phyloP scores from a whole-genome alignment of 805 yeast genomes.

The Candida fluviatilis region DNA sequence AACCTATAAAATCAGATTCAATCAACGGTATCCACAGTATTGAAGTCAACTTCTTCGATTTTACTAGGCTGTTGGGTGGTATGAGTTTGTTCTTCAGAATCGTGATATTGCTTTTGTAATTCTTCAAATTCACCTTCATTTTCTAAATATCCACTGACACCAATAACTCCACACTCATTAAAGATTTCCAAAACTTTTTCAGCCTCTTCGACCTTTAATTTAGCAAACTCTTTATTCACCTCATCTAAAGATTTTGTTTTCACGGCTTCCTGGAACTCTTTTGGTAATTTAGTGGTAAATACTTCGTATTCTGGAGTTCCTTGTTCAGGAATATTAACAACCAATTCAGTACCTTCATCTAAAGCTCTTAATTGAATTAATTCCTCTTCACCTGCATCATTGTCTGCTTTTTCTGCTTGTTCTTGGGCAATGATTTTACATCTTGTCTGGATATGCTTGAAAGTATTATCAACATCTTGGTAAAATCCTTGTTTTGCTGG shows the following conservation, averaged over 20 bases:
- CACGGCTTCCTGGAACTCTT: constrained; percentile 71
- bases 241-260: constrained; percentile 65
- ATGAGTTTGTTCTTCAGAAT: constrained; percentile 10
- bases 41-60: constrained; percentile 5
- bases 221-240: constrained; percentile 78
- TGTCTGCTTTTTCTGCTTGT: constrained; percentile 25
- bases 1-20: constrained; percentile 4
- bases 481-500: constrained; percentile 70
- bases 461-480: constrained; percentile 72
- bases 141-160: constrained; percentile 72
- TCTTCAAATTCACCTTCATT: constrained; percentile 65
- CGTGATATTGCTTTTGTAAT: constrained; percentile 46
- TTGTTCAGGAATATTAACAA: constrained; percentile 62
- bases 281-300: constrained; percentile 53
- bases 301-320: constrained; percentile 53
- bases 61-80: constrained; percentile 8
- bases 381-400: constrained; percentile 50
- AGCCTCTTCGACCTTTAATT: constrained; percentile 71
- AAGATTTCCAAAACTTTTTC: constrained; percentile 70
- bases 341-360: constrained; percentile 76
- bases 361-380: constrained; percentile 84
- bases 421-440: constrained; percentile 64
- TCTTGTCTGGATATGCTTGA: constrained; percentile 68
- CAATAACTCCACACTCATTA: constrained; percentile 78
- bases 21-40: constrained; percentile 22